phyloP scores from a whole-genome alignment of 2,329 filamentous ascomycete species.

The Pseudopithomyces chartarum region DNA sequence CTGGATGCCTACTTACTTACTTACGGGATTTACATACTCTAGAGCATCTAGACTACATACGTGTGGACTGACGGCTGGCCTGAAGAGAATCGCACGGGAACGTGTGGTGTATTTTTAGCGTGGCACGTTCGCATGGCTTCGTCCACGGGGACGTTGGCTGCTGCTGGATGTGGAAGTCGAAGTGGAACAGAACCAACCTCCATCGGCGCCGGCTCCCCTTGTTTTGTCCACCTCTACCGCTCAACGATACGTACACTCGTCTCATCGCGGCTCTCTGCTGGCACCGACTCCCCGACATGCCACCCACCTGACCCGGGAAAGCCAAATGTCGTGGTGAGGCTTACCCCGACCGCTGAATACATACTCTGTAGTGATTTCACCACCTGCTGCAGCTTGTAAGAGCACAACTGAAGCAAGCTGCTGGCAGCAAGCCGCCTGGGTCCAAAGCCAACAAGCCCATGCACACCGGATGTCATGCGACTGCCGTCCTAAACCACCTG shows the following conservation, averaged over 20 bases:
- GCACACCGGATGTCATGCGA: background rate
- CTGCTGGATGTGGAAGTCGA: background rate
- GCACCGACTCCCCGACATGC: constrained; percentile 1
- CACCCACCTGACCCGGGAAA: background rate
- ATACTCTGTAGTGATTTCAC: constrained; percentile 2
- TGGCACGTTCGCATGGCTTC: background rate
- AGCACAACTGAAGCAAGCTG: background rate
- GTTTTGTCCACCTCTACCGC: background rate
- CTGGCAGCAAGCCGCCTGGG: too few relatives aligned
- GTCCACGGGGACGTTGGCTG: background rate
- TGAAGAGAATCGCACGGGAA: background rate
- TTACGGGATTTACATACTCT: too few relatives aligned
- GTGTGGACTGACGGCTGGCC: too few relatives aligned
- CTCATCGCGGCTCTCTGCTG: constrained; percentile 9
- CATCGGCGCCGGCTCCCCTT: constrained; percentile 6
- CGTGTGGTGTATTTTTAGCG: background rate
- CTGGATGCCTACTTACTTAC: background rate
- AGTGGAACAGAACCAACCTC: background rate
- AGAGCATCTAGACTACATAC: too few relatives aligned
- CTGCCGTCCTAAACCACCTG: background rate
- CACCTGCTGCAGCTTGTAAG: constrained; percentile 23
- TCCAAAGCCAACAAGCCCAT: background rate
- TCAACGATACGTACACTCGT: constrained; percentile 1
- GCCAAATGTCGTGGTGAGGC: background rate
- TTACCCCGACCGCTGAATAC: constrained; percentile 10